phyloP scores from a whole-genome alignment of 495 filamentous ascomycete genomes.

The Cenococcum geophilum region DNA sequence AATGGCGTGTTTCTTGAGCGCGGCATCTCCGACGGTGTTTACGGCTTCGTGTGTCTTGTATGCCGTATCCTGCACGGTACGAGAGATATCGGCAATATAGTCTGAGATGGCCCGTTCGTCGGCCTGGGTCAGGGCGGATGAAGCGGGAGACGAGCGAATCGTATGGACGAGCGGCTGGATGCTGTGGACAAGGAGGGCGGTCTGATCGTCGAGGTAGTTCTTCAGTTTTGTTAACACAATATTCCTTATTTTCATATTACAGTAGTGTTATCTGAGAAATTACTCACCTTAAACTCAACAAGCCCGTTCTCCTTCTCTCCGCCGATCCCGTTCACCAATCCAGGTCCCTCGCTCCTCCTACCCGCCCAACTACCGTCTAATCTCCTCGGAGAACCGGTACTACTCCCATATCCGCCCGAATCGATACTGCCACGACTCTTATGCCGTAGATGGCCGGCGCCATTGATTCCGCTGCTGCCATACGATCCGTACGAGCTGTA shows the following conservation, averaged over 20 bases:
- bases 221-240: conserved; percentile 25
- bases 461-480: conserved; percentile 32
- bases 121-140: conserved; percentile 38
- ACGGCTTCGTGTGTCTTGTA: conserved; percentile 58
- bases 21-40: conserved; percentile 39
- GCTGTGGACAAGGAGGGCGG: conserved; percentile 68
- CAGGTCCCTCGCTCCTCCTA: conserved; percentile 29
- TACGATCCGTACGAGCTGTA: conserved; percentile 23
- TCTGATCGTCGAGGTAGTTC: conserved; percentile 82
- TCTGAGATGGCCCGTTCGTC: conserved; percentile 59
- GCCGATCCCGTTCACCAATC: conserved; percentile 38
- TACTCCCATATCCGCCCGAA: conserved; percentile 47
- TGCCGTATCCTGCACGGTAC: conserved; percentile 64
- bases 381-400: conserved; percentile 41
- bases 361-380: conserved; percentile 2
- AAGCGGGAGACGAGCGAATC: conserved; percentile 68
- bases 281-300: conserved; percentile 65
- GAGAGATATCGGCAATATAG: conserved; percentile 65
- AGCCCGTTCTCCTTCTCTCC: conserved; percentile 50
- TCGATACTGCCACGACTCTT: conserved; percentile 43
- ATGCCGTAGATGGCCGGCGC: conserved; percentile 39
- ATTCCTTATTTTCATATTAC: neutral
- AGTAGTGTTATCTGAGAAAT: neutral
- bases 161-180: conserved; percentile 76
- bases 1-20: conserved; percentile 51